Conservation (phyloP, 73 alveolate genomes). For the Paramecium tetraurelia region DNA sequence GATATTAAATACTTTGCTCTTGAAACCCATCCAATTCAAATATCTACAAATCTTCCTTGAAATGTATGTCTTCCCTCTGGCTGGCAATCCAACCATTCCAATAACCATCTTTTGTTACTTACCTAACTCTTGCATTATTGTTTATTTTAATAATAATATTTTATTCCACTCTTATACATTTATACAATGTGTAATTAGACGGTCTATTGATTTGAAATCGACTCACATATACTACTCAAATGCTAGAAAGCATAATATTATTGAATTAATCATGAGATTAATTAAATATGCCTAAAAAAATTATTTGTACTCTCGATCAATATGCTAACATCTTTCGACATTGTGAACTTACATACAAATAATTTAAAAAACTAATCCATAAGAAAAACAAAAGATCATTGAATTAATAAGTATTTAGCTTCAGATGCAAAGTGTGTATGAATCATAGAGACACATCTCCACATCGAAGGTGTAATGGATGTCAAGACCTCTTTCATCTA, state of each 20-base stretch:
- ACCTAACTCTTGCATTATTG: conserved; percentile 5
- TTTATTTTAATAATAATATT: neutral
- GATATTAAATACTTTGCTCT: conserved; percentile 69
- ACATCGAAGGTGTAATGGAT: neutral
- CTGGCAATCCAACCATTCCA: conserved; percentile 79
- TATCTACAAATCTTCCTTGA: conserved; percentile 69
- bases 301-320: neutral
- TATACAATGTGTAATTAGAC: neutral
- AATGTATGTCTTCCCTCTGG: conserved; percentile 76
- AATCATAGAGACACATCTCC: conserved; percentile 31
- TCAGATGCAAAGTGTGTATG: conserved; percentile 1
- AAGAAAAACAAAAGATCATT: neutral
- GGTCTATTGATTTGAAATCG: neutral
- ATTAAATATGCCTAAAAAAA: neutral
- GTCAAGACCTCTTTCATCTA: neutral
- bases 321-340: neutral
- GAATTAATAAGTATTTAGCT: neutral
- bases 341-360: neutral
- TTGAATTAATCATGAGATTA: neutral
- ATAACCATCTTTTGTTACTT: conserved; percentile 60
- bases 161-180: neutral
- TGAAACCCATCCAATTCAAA: conserved; percentile 69
- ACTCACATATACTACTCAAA: neutral
- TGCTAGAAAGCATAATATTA: neutral
- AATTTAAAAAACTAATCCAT: neutral